These are phyloP conservation scores for Aspergillus asperescens DNA, from an alignment of 495 filamentous ascomycete species.

Conservation along the genomic window DNA sequence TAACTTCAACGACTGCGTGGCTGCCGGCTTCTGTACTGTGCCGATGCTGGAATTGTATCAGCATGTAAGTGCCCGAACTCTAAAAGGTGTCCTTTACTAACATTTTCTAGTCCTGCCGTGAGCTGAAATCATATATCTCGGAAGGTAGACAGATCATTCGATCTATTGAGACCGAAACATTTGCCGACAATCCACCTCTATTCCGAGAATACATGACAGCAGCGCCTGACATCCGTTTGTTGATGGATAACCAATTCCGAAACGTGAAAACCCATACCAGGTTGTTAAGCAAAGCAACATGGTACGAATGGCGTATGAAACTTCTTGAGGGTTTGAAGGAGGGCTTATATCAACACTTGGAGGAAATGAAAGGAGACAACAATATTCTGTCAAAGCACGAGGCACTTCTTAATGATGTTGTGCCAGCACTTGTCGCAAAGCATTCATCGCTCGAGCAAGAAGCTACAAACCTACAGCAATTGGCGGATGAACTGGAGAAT, in stretches of 20 bases:
- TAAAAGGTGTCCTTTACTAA: constrained; percentile 28
- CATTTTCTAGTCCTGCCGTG: constrained; percentile 69
- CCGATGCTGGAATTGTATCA: constrained; percentile 93
- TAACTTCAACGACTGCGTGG: constrained; percentile 69
- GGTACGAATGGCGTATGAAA: constrained; percentile 97
- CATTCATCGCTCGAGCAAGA: constrained; percentile 58
- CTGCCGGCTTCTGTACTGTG: constrained; percentile 83
- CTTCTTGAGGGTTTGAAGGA: constrained; percentile 78
- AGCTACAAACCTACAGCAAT: constrained; percentile 58
- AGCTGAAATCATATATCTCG: constrained; percentile 90
- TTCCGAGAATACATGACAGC: constrained; percentile 89
- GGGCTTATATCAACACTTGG: constrained; percentile 64
- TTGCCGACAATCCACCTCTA: constrained; percentile 80
- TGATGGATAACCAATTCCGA: constrained; percentile 96
- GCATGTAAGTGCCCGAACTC: constrained; percentile 55
- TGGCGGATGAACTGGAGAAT: constrained; percentile 69
- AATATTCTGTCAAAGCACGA: constrained; percentile 61
- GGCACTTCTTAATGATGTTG: constrained; percentile 52
- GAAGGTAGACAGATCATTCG: constrained; percentile 82
- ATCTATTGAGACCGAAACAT: constrained; percentile 81
- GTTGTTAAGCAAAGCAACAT: constrained; percentile 84
- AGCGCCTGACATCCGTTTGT: constrained; percentile 69
- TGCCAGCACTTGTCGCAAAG: constrained; percentile 59
- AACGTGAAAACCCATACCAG: constrained; percentile 91
- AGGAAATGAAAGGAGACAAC: constrained; percentile 74